phyloP scores from a whole-genome alignment of 164 flowering plant species.

The Paratinospora sagittata region DNA sequence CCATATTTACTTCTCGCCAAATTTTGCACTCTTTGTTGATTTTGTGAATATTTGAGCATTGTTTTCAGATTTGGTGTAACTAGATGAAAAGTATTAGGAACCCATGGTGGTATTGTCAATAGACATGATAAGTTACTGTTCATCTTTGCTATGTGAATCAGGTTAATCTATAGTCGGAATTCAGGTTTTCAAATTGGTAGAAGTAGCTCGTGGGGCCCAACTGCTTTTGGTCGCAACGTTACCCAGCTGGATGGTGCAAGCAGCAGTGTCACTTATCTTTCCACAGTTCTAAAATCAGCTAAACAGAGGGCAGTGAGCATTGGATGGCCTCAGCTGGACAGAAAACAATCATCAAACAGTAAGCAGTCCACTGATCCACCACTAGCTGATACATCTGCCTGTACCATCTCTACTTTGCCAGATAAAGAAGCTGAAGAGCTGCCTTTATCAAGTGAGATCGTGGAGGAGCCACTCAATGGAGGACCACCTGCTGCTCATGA shows the following conservation, averaged over 20 bases:
- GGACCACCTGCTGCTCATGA: slow-evolving; percentile 12
- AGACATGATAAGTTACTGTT: not conserved
- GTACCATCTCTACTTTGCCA: slow-evolving; percentile 21
- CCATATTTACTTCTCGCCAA: no score
- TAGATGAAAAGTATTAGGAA: not conserved
- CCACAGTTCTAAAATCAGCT: slow-evolving; percentile 57
- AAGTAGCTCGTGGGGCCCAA: slow-evolving; percentile 49
- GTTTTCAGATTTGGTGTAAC: not conserved
- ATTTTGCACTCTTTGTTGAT: no score
- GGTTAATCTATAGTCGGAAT: slow-evolving; percentile 23
- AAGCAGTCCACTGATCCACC: slow-evolving; percentile 13
- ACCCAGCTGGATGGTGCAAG: slow-evolving; percentile 26
- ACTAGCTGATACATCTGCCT: slow-evolving; percentile 19
- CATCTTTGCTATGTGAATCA: slow-evolving; percentile 12
- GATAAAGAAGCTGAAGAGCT: slow-evolving; percentile 41
- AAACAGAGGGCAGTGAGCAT: slow-evolving; percentile 53
- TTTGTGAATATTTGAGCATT: no score
- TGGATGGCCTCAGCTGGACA: slow-evolving; percentile 55
- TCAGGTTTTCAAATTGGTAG: slow-evolving; percentile 32
- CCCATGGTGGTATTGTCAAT: not conserved
- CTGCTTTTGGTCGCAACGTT: slow-evolving; percentile 31
- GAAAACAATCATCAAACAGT: slow-evolving; percentile 17
- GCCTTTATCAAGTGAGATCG: slow-evolving; percentile 42
- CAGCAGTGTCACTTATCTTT: slow-evolving; percentile 37
- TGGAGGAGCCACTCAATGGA: slow-evolving; percentile 26